Percentiles rank a stretch among this genome's conserved stretches.
Conservation (phyloP, 108 stramenopile genomes). For the Nitzschia putrida region DNA sequence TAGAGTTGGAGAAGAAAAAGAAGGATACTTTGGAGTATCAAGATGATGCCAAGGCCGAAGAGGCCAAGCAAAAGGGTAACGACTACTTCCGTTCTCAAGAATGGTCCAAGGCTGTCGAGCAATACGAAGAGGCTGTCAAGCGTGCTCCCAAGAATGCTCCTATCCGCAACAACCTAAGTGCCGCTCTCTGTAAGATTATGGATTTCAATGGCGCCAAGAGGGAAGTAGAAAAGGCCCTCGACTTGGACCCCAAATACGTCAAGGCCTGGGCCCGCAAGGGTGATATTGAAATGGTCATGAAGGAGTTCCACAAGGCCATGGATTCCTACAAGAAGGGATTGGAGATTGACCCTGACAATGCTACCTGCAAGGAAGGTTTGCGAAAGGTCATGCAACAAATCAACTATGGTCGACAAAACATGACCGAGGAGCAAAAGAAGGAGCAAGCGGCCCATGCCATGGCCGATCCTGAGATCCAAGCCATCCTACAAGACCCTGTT, state of each 20-base stretch:
- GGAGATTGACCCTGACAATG: slow-evolving; percentile 83
- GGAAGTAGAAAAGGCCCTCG: slow-evolving; percentile 93
- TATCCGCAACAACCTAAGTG: slow-evolving; percentile 96
- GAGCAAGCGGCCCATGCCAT: slow-evolving; percentile 96
- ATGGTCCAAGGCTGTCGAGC: slow-evolving; percentile 83
- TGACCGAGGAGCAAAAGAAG: slow-evolving; percentile 89
- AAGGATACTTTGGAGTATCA: slow-evolving; percentile 85
- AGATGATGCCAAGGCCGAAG: slow-evolving; percentile 94
- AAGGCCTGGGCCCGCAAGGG: slow-evolving; percentile 99
- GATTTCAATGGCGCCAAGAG: slow-evolving; percentile 95
- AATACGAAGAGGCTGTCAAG: slow-evolving; percentile 97
- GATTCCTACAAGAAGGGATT: slow-evolving; percentile 94
- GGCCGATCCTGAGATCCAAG: slow-evolving; percentile 99
- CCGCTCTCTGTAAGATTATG: slow-evolving; percentile 95
- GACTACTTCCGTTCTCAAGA: slow-evolving; percentile 89
- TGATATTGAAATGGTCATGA: slow-evolving; percentile 96
- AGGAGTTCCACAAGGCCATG: slow-evolving; percentile 97
- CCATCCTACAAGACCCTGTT: slow-evolving; percentile 95
- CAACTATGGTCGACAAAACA: slow-evolving; percentile 73
- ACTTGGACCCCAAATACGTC: slow-evolving; percentile 96
- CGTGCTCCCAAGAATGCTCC: slow-evolving; percentile 96
- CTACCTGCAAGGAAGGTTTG: slow-evolving; percentile 91
- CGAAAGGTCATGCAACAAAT: slow-evolving; percentile 76
- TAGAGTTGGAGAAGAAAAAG: slow-evolving; percentile 94
- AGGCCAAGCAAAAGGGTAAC: slow-evolving; percentile 97